Evolutionary conservation across 176 grass and related monocot species (phyloP).

Genomic region (Rhipidocladum racemiflorum): DNA sequence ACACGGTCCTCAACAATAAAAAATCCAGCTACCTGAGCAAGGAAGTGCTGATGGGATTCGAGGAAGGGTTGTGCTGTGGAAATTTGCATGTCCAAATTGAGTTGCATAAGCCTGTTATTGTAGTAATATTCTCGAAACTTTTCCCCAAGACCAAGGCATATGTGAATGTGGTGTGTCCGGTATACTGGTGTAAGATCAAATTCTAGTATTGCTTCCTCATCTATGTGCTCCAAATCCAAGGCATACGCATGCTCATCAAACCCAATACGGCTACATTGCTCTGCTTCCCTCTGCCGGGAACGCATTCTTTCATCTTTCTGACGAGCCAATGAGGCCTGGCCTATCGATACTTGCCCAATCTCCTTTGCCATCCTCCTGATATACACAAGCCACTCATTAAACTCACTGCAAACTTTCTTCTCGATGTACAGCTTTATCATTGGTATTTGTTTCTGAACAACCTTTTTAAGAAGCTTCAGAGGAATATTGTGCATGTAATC

Average conservation of each 20-base stretch:
- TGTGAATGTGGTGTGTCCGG: slow-evolving; percentile 56
- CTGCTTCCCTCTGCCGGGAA: slow-evolving; percentile 52
- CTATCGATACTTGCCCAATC: slow-evolving; percentile 62
- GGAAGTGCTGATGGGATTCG: slow-evolving; percentile 65
- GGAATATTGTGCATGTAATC: slow-evolving; percentile 61
- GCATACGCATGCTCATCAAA: slow-evolving; percentile 48
- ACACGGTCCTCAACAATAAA: slow-evolving; percentile 75
- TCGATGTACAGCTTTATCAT: slow-evolving; percentile 68
- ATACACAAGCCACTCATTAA: slow-evolving; percentile 79
- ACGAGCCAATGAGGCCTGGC: slow-evolving; percentile 40
- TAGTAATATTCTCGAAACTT: slow-evolving; percentile 75
- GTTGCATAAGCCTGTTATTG: slow-evolving; percentile 75
- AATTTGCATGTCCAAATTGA: slow-evolving; percentile 78
- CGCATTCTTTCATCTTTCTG: slow-evolving; percentile 54
- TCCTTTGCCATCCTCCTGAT: slow-evolving; percentile 64
- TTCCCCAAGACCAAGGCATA: slow-evolving; percentile 57
- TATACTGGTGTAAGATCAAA: slow-evolving; percentile 75
- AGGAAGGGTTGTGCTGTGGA: slow-evolving; percentile 62
- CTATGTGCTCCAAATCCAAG: slow-evolving; percentile 50
- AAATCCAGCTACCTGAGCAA: slow-evolving; percentile 76
- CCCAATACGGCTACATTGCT: slow-evolving; percentile 47
- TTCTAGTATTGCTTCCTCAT: slow-evolving; percentile 50
- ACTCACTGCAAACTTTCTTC: slow-evolving; percentile 70
- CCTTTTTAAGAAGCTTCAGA: slow-evolving; percentile 55
- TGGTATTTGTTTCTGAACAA: slow-evolving; percentile 66